Base-by-base conservation (phyloP, 148 eudicot genomes). In the Fallopia convolvulus region DNA sequence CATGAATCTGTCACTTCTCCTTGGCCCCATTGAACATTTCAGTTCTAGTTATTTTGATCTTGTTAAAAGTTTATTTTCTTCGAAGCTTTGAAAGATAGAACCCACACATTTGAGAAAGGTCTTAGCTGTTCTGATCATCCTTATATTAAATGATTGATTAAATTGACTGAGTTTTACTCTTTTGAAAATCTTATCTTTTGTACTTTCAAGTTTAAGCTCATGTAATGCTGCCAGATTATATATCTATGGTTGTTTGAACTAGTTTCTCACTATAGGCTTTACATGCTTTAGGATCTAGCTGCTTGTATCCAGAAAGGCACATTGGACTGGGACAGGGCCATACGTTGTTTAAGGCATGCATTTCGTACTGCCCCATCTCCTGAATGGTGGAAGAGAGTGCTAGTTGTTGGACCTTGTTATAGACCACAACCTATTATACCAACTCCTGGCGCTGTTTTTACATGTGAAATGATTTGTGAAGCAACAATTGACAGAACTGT, bases 351-450 rank as follows among this genome's bases (percentile, higher is more conserved):
- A 63, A 92, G 87, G 82, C 97, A 95, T 86, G 99, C 97, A 84
- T 85, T 92, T 70, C 99, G 97, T 83, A 84, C 85, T 75, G 91
- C 94, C 66, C 97, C 97, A 70, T 92, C 99, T 68, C 95, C 97
- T 42, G 99, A 95, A 74, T 95, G 99, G 99, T 95, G 97, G 99
- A 92, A 85, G 78, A 92, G 97, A 42, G 99, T 95, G 83, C 88
- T 95, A 68, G 88, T 95, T 82, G 85, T 91, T 74, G 97, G 94
- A 41, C 89, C 99, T 66, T 88, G 90, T 81, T 89, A 92, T 65
- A 86, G 92, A 79, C 78, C 61, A 44, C 90, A 85, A 50, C 72
- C 91, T 74, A 87, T 81, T 76, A 88, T 82, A 52, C 87, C 92
- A 33, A 86, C 89, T 79, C 89, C 90, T 71, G 99, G 99, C 76